These are phyloP conservation scores for Seiridium cupressi DNA, from an alignment of 2,329 filamentous ascomycete genomes.

Conservation along the genomic window DNA sequence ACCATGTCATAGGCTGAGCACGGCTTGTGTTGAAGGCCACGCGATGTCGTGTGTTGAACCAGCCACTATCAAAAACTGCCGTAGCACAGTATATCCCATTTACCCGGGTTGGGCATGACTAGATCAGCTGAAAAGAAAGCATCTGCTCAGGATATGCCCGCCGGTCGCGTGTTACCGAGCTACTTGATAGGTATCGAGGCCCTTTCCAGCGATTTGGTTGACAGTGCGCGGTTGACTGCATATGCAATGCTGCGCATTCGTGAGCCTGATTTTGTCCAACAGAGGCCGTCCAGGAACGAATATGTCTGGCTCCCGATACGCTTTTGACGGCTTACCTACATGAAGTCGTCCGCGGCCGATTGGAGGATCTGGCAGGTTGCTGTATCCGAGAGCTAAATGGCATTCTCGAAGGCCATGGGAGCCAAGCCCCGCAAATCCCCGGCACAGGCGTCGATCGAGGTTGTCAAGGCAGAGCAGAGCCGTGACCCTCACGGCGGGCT, in stretches of 20 bases:
- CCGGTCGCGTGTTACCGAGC: background rate
- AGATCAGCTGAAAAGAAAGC: no score
- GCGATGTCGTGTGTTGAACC: no score
- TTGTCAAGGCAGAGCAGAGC: background rate
- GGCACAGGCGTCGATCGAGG: background rate
- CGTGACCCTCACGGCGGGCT: background rate
- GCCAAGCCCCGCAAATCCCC: background rate
- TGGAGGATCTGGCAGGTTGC: background rate
- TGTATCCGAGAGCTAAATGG: background rate
- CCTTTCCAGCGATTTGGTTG: constrained; percentile 4
- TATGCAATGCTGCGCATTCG: background rate
- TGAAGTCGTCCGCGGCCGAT: background rate
- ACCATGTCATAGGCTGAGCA: no score
- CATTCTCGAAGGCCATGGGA: background rate
- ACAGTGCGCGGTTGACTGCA: background rate
- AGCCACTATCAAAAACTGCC: no score
- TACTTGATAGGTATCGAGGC: background rate
- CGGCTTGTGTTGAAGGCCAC: no score
- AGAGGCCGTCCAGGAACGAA: background rate
- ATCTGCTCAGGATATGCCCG: background rate
- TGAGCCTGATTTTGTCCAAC: background rate
- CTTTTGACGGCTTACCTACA: background rate
- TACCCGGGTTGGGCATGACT: no score
- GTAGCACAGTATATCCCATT: no score
- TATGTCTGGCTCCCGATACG: background rate